Percentiles rank a stretch among this genome's conserved stretches.
Conservation (phyloP, 2,329 filamentous ascomycete species). For the Myotisia sp. region DNA sequence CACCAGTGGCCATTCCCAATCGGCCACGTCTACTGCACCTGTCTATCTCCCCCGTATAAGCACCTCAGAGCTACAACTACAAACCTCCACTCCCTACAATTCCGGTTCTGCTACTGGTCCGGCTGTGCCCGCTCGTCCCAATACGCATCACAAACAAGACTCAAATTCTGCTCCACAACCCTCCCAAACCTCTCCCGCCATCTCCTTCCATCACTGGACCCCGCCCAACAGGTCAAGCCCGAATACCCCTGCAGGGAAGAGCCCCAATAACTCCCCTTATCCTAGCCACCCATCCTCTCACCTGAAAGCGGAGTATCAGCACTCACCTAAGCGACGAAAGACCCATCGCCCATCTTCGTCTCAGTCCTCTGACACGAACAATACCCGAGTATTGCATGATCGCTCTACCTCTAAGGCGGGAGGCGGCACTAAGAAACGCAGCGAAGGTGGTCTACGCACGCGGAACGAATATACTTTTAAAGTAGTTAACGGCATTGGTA, state of each 20-base stretch:
- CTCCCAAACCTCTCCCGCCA: constrained; percentile 53
- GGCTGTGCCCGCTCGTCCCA: constrained; percentile 14
- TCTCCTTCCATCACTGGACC: constrained; percentile 90
- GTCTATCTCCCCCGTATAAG: constrained; percentile 25
- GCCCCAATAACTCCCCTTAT: constrained; percentile 38
- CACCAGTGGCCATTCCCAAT: too few relatives aligned
- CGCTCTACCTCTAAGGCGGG: background rate
- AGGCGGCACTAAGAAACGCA: background rate
- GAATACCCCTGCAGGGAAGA: constrained; percentile 59
- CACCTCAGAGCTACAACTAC: constrained; percentile 29
- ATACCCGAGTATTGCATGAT: background rate
- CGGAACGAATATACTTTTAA: constrained; percentile 1
- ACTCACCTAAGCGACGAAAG: constrained; percentile 77
- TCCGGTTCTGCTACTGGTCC: constrained; percentile 16
- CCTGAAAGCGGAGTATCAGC: constrained; percentile 47
- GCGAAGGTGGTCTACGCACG: background rate
- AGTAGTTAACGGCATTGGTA: background rate
- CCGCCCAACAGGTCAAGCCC: constrained; percentile 59
- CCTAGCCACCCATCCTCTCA: constrained; percentile 33
- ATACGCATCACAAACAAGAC: constrained; percentile 13
- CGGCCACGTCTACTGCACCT: too few relatives aligned
- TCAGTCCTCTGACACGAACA: constrained; percentile 28
- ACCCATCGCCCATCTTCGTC: constrained; percentile 42
- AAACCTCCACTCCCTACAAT: constrained; percentile 21
- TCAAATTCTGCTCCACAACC: constrained; percentile 18